A percentile compares a stretch with the other conserved stretches of the same genome.
Conservation (phyloP, 495 filamentous ascomycete species). For the Podospora australis region DNA sequence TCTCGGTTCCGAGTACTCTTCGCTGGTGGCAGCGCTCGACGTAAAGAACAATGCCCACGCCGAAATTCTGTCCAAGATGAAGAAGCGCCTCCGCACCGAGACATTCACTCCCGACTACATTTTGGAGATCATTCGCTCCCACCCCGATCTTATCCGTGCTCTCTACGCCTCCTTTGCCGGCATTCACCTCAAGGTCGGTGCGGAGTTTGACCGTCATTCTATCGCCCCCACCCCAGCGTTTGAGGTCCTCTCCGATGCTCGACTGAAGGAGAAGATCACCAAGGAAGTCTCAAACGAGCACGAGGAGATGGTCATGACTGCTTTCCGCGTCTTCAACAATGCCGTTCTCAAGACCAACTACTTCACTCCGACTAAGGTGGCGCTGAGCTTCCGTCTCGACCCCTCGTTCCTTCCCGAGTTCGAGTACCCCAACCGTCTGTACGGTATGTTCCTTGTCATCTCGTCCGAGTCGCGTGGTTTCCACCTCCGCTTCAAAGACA, state of each 20-base stretch:
- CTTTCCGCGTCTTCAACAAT: conserved; percentile 92
- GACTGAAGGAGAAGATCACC: conserved; percentile 75
- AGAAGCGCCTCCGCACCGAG: conserved; percentile 88
- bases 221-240: conserved; percentile 59
- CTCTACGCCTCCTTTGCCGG: conserved; percentile 90
- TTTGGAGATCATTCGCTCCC: conserved; percentile 87
- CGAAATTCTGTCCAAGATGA: conserved; percentile 90
- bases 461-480: conserved; percentile 95
- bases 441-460: conserved; percentile 97
- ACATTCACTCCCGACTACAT: conserved; percentile 98
- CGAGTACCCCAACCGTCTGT: conserved; percentile 90
- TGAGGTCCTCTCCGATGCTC: conserved; percentile 70
- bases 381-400: conserved; percentile 90
- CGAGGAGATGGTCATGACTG: conserved; percentile 94
- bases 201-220: conserved; percentile 66
- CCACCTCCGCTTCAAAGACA: conserved; percentile 95
- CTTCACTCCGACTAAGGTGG: conserved; percentile 98
- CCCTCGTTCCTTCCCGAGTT: conserved; percentile 80
- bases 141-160: conserved; percentile 80
- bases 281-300: conserved; percentile 84
- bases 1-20: conserved; percentile 84
- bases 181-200: conserved; percentile 78
- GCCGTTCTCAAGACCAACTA: conserved; percentile 95
- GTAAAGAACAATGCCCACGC: conserved; percentile 67
- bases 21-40: conserved; percentile 76